phyloP scores from a whole-genome alignment of 495 filamentous ascomycete genomes.

The Parathielavia hyrcaniae region DNA sequence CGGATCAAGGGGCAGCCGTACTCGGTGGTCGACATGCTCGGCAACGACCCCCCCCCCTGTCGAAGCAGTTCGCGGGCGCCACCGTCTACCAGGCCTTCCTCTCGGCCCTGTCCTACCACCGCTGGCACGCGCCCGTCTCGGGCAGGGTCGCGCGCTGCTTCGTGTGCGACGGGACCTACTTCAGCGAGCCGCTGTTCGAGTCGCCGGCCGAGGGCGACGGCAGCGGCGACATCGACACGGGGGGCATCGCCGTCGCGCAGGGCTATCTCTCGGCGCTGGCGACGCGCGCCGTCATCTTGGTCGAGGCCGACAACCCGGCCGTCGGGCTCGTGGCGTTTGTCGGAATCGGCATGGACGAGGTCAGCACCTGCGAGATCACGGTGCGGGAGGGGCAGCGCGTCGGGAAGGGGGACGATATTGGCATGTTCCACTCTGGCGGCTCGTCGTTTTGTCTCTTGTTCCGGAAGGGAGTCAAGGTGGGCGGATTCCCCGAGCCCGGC shows the following conservation, averaged over 20 bases:
- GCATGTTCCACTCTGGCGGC: conserved; percentile 73
- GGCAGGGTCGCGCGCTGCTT: conserved; percentile 53
- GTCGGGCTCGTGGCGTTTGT: conserved; percentile 64
- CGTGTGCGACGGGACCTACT: conserved; percentile 61
- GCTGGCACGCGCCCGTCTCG: conserved; percentile 61
- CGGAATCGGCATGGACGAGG: conserved; percentile 65
- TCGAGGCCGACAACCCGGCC: conserved; percentile 58
- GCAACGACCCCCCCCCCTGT: conserved; percentile 40
- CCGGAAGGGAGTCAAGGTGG: conserved; percentile 35
- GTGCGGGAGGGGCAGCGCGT: conserved; percentile 55
- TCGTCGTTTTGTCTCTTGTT: conserved; percentile 60
- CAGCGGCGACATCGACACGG: conserved; percentile 30
- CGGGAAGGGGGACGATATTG: conserved; percentile 59
- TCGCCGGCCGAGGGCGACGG: conserved; percentile 31
- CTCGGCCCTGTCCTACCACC: conserved; percentile 59
- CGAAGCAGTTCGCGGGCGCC: conserved; percentile 51
- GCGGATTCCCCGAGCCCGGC: conserved; percentile 45
- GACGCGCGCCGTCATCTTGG: conserved; percentile 60
- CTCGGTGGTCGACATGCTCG: conserved; percentile 58
- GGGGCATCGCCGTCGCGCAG: conserved; percentile 42
- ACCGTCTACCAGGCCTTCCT: conserved; percentile 66
- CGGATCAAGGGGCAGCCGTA: conserved; percentile 68
- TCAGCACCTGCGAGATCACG: conserved; percentile 60
- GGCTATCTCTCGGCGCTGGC: conserved; percentile 54
- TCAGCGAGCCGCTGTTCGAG: conserved; percentile 55